These are phyloP conservation scores for Megacollybia platyphylla DNA, from an alignment of 1,284 basidiomycete species.

Conservation along the genomic window DNA sequence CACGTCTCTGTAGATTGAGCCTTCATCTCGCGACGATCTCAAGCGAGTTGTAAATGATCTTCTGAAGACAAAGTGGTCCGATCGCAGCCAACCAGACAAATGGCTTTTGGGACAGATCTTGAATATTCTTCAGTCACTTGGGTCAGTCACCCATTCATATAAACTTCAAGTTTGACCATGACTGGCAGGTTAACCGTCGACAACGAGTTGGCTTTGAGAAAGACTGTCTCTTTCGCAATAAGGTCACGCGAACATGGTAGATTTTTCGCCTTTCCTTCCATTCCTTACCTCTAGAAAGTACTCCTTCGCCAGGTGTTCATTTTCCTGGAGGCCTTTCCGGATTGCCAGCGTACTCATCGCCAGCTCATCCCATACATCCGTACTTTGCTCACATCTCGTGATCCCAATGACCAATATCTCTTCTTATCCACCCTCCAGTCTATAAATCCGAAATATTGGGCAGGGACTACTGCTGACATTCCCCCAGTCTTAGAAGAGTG, in stretches of 20 bases:
- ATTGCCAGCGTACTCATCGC: slow-evolving; percentile 14
- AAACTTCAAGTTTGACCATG: slow-evolving; percentile 4
- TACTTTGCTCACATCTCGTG: slow-evolving; percentile 37
- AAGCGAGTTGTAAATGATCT: slow-evolving; percentile 8
- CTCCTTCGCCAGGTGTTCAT: slow-evolving; percentile 37
- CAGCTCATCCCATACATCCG: slow-evolving; percentile 37
- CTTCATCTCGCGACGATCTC: slow-evolving; percentile 3
- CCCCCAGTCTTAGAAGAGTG: slow-evolving; percentile 43
- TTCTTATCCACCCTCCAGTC: slow-evolving; percentile 52
- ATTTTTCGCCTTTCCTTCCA: slow-evolving; percentile 3
- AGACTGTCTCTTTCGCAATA: slow-evolving; percentile 24
- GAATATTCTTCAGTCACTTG: slow-evolving; percentile 10
- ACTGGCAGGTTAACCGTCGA: slow-evolving; percentile 14
- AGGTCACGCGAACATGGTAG: slow-evolving; percentile 20
- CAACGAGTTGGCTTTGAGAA: slow-evolving; percentile 21
- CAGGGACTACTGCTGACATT: slow-evolving; percentile 37
- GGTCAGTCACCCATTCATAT: slow-evolving; percentile 10
- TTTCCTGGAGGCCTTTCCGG: slow-evolving; percentile 18
- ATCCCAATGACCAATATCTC: slow-evolving; percentile 47
- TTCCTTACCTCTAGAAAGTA: slow-evolving; percentile 15
- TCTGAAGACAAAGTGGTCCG: slow-evolving; percentile 9
- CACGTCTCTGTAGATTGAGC: not conserved
- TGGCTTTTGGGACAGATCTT: slow-evolving; percentile 6
- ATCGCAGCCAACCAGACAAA: slow-evolving; percentile 6
- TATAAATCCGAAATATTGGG: slow-evolving; percentile 49